These are phyloP conservation scores for Trichocomaceae sp. DNA, from an alignment of 2,329 filamentous ascomycete genomes.

Conservation along the genomic window DNA sequence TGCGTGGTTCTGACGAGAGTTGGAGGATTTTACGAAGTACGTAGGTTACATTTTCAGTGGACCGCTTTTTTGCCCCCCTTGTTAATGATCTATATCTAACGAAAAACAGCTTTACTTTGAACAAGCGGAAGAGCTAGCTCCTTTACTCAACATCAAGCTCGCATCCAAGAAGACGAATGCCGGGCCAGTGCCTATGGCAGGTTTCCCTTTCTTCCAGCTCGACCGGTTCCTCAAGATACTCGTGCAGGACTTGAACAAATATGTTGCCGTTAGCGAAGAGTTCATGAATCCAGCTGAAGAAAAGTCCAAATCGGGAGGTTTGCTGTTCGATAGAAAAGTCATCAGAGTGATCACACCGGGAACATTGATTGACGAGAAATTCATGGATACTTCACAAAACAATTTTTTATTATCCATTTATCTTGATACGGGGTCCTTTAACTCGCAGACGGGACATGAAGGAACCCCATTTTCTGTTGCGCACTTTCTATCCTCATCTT, in stretches of 20 bases:
- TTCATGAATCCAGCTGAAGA: conserved; percentile 67
- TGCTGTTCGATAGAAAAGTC: conserved; percentile 79
- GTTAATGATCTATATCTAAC: conserved; percentile 2
- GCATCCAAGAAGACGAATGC: conserved; percentile 71
- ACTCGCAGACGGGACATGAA: conserved; percentile 18
- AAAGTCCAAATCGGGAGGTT: conserved; percentile 66
- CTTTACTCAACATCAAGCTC: conserved; percentile 80
- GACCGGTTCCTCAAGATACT: conserved; percentile 89
- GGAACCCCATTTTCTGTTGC: conserved; percentile 18
- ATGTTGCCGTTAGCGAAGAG: conserved; percentile 92
- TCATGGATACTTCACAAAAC: conserved; percentile 88
- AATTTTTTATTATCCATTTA: conserved; percentile 86
- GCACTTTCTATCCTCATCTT: conserved; percentile 25
- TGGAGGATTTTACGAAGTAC: conserved; percentile 84
- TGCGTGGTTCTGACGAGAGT: conserved; percentile 89
- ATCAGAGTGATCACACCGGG: conserved; percentile 87
- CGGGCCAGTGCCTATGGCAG: conserved; percentile 81
- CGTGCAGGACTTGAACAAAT: conserved; percentile 81
- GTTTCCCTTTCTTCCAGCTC: conserved; percentile 88
- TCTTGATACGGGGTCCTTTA: conserved; percentile 34
- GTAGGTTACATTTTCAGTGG: conserved; percentile 4
- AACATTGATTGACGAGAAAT: conserved; percentile 94
- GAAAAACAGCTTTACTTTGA: conserved; percentile 72
- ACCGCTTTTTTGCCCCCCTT: no score
- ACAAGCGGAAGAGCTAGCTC: conserved; percentile 83